phyloP scores from a whole-genome alignment of 1,284 basidiomycete genomes.

The Microbotryum intermedium region DNA sequence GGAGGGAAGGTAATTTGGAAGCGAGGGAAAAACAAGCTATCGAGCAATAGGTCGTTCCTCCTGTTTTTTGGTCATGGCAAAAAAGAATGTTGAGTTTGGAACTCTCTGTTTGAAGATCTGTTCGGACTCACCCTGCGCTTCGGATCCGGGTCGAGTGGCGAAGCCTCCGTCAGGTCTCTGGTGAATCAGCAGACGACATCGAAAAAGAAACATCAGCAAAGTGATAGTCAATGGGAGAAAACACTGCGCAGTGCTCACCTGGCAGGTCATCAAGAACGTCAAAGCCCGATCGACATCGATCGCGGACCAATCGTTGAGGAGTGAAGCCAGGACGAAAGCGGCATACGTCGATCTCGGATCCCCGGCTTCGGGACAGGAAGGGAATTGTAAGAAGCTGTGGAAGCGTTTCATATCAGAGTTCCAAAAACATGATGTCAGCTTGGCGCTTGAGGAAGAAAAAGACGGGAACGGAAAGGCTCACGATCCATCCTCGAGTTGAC shows the following conservation, averaged over 20 bases:
- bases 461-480: slow-evolving; percentile 37
- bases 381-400: slow-evolving; percentile 64
- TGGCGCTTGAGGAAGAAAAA: neutral
- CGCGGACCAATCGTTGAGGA: slow-evolving; percentile 69
- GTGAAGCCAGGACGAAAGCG: slow-evolving; percentile 68
- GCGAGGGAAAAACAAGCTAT: slow-evolving; percentile 64
- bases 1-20: slow-evolving; percentile 40
- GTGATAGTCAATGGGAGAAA: slow-evolving; percentile 4
- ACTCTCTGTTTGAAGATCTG: too few species aligned
- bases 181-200: neutral
- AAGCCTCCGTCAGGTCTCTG: slow-evolving; percentile 91
- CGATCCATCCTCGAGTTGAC: slow-evolving; percentile 76
- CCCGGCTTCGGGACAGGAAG: slow-evolving; percentile 51
- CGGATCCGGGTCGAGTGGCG: slow-evolving; percentile 66
- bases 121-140: slow-evolving; percentile 77
- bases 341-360: slow-evolving; percentile 82
- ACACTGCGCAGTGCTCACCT: slow-evolving; percentile 47
- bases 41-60: slow-evolving; percentile 88
- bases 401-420: neutral
- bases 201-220: neutral
- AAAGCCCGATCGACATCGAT: slow-evolving; percentile 56
- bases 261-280: slow-evolving; percentile 57
- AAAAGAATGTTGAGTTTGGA: neutral
- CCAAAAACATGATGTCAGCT: neutral
- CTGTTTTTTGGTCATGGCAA: slow-evolving; percentile 41